Evolutionary conservation across 805 yeast genomes (phyloP), one percentile per base, ranked within the genome.

Genomic region (Sugiyamaella lignohabitans): DNA sequence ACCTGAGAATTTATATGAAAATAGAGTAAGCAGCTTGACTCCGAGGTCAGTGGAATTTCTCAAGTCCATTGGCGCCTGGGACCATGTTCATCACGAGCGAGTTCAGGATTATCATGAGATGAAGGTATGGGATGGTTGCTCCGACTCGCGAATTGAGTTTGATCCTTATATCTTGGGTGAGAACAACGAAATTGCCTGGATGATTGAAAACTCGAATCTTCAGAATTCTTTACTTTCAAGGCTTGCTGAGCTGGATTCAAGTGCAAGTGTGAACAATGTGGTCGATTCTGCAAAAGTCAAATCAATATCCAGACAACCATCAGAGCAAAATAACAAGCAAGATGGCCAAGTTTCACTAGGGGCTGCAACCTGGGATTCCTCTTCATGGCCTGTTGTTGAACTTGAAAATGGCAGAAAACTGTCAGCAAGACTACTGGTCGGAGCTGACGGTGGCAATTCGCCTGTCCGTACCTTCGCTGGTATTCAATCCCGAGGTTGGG

Each of bases 361-460:
- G n/a, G n/a, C n/a, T n/a, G 14, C 32, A 27, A 27, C 11, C 14
- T 27, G 11, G 8, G 32, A 27, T 8, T 63, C 64, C 34, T 47
- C 62, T 0, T 66, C 67, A 41, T 87, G 96, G 95, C 97, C 97
- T 1, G 60, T 79, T 5, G 80, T 91, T 11, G 69, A 74, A 21
- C 68, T 89, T 11, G 75, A 78, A 11, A 76, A 75, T 52, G 97
- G 96, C 1, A 75, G 76, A 11, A 53, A 59, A 10, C 70, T 82
- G 43, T 76, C 77, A 57, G 75, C 95, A 0, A 72, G 96, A 46
- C 70, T 89, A n/a, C 69, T 89, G 18, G 78, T 93, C 14, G 98
- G 98, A 5, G 95, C 96, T 35, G 98, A 93, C 63, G 98, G 98
- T 1, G 87, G 80, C 63, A 87, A 88, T 63, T 88, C 97, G 1